Evolutionary conservation across 257 asterid species (phyloP).

Genomic region (Leonotis leonurus): DNA sequence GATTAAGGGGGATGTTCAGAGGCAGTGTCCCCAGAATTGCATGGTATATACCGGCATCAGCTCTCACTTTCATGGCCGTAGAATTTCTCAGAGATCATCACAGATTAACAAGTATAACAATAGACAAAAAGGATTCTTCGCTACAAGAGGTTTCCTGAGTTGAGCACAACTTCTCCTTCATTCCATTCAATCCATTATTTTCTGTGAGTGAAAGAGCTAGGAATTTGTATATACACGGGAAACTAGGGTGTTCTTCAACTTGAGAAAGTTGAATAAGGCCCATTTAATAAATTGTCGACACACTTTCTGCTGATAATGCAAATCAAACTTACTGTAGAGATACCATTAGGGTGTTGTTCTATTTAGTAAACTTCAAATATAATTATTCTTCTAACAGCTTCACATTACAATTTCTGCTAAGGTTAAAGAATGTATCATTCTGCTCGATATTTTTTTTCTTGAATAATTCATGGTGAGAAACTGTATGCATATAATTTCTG

Average conservation of each 20-base stretch:
- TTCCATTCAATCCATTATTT: background rate
- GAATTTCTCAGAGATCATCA: conserved; percentile 62
- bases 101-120: conserved; percentile 37
- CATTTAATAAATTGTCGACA: background rate
- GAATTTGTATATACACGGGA: conserved; percentile 3
- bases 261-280: background rate
- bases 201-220: background rate
- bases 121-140: conserved; percentile 50
- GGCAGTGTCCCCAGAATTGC: conserved; percentile 63
- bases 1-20: conserved; percentile 61
- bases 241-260: background rate
- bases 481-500: background rate
- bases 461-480: background rate
- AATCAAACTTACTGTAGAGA: too few species aligned
- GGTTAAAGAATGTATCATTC: background rate
- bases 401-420: too few species aligned
- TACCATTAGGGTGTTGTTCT: too few species aligned
- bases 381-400: too few species aligned
- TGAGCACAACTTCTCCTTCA: background rate
- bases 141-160: conserved; percentile 38
- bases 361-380: too few species aligned
- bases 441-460: too few species aligned
- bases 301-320: too few species aligned
- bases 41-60: conserved; percentile 84
- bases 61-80: conserved; percentile 82